A percentile compares a stretch with the other conserved stretches of the same genome.
phyloP scores from a whole-genome alignment of 768 basidiomycete species.

The Chalciporus pseudorubinellus region DNA sequence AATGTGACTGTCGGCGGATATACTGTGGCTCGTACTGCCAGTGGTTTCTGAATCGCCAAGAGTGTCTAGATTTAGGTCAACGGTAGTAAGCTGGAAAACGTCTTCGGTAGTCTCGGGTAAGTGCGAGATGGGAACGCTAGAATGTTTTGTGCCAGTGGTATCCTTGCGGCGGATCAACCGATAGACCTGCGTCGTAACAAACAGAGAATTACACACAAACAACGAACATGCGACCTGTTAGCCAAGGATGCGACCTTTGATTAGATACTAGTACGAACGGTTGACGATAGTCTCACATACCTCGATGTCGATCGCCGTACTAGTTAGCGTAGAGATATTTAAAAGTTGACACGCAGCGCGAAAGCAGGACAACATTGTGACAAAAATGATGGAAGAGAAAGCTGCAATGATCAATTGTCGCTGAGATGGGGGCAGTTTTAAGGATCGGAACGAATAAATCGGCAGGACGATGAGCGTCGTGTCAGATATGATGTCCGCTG shows the following conservation, averaged over 20 bases:
- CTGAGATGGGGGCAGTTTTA: conserved; percentile 1
- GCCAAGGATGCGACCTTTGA: background rate
- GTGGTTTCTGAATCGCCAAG: background rate
- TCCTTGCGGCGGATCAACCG: conserved; percentile 2
- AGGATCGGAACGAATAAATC: conserved; percentile 3
- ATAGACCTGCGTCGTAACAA: conserved; percentile 7
- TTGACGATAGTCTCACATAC: conserved; percentile 4
- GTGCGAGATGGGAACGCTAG: background rate
- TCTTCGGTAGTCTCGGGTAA: background rate
- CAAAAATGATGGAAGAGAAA: conserved; percentile 8
- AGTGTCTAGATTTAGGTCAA: conserved; percentile 4
- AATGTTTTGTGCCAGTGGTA: background rate
- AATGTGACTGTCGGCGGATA: background rate
- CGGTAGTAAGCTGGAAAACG: conserved; percentile 9
- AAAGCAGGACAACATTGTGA: conserved; percentile 5
- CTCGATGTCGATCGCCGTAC: conserved; percentile 12
- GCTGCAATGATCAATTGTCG: conserved; percentile 7
- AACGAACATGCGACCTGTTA: conserved; percentile 15
- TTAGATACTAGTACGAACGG: background rate
- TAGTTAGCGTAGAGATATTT: background rate
- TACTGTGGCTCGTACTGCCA: background rate
- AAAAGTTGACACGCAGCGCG: conserved; percentile 10
- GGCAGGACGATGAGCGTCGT: conserved; percentile 10
- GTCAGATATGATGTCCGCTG: conserved; percentile 24
- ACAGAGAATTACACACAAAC: conserved; percentile 14